Base-by-base conservation (phyloP, 2,329 filamentous ascomycete species). In the Cladosporium austrohemisphaericum region DNA sequence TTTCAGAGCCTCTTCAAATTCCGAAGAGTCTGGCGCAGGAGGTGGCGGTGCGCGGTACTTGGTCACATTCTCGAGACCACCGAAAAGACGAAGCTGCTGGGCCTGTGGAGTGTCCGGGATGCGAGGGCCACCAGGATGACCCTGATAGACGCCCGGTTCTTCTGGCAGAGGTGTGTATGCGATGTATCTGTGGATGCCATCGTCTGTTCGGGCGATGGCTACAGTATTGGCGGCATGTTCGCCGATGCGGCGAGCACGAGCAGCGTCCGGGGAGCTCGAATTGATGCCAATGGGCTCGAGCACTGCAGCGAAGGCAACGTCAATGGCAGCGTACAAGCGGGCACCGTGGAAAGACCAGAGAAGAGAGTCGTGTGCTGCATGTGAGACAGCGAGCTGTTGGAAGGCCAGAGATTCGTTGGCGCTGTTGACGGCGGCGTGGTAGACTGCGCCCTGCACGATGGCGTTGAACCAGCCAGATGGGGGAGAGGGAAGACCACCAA, bases 341-440 rank as follows among this genome's bases (percentile, higher is more conserved):
- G 59, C 62, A 22, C 62, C 60, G 28, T 64, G 62, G 28, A 62
- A 64, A 1, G 51, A 55, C 59, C 59, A 63, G 4, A 56, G 51
- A 6, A 65, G 55, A 40, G 54, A 47, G 33, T 65, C 57, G 31
- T 65, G 62, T 10, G 62, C 62, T 3, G 60, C 61, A 38, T 63
- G 56, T 13, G 61, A 62, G 19, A 63, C 61, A 26, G 61, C 60
- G 7, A 64, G 51, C 31, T 63, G 61, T 48, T 61, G 61, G 47
- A 60, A 63, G 10, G 57, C 60, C 2, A 61, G 52, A 10, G 55
- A 46, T 26, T 58, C 54, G 19, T 55, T 47, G 7, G 54, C 41
- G 37, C 51, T 54, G 16, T 62, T 37, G 10, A 55, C 50, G 9
- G 60, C 60, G 18, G 59, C 58, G 5, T 57, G 54, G 33, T 60